phyloP scores from a whole-genome alignment of 208 protist species.

The Wallacemonas sp. region DNA sequence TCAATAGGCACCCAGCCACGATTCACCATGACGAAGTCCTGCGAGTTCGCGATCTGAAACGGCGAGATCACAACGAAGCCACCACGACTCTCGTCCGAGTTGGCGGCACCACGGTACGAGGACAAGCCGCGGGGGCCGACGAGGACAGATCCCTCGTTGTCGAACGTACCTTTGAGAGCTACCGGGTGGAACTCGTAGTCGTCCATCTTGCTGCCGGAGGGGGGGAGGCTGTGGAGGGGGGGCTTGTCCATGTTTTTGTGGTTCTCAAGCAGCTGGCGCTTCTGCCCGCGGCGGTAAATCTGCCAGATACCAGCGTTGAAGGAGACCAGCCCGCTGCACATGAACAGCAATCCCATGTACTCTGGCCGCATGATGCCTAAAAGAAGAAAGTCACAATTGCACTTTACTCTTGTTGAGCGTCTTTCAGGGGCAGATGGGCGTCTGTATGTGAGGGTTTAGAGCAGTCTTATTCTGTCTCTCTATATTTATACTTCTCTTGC shows the following conservation, averaged over 20 bases:
- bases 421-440: too few relatives aligned
- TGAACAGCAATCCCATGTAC: conserved; percentile 84
- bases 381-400: too few relatives aligned
- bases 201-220: conserved; percentile 33
- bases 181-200: conserved; percentile 72
- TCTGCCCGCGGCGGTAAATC: conserved; percentile 72
- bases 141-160: conserved; percentile 84
- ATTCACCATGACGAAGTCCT: conserved; percentile 84
- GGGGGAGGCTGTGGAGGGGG: conserved; percentile 50
- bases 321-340: conserved; percentile 76
- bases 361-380: conserved; percentile 79
- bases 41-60: conserved; percentile 70
- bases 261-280: conserved; percentile 76
- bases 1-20: conserved; percentile 89
- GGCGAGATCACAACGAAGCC: conserved; percentile 89
- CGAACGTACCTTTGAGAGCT: conserved; percentile 69
- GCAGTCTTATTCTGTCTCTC: too few relatives aligned
- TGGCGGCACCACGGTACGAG: conserved; percentile 73
- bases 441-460: too few relatives aligned
- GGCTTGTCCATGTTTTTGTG: conserved; percentile 76
- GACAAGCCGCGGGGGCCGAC: conserved; percentile 85
- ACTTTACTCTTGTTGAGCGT: too few relatives aligned
- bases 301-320: conserved; percentile 91
- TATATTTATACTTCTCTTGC: too few relatives aligned
- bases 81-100: conserved; percentile 72